Percentiles rank a stretch among this genome's conserved stretches.
phyloP scores from a whole-genome alignment of 768 basidiomycete species.

The Psilocybe sp. region DNA sequence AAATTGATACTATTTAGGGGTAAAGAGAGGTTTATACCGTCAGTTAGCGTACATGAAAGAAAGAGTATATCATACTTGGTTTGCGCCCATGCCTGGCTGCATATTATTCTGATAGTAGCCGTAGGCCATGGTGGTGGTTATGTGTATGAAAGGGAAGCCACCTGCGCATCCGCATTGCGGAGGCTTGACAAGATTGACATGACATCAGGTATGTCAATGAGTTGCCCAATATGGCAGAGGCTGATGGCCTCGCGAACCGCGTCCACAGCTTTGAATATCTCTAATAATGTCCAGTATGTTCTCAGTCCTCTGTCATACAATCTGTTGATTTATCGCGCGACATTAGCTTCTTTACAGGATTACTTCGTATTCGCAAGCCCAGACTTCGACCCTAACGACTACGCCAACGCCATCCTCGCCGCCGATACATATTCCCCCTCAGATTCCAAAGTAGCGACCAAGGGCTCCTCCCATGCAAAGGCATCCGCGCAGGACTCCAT shows the following conservation, averaged over 20 bases:
- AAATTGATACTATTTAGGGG: constrained; percentile 32
- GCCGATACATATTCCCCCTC: constrained; percentile 68
- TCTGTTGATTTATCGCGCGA: no score
- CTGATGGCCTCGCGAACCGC: background rate
- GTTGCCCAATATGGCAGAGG: background rate
- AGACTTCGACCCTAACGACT: constrained; percentile 84
- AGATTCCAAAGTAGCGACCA: constrained; percentile 29
- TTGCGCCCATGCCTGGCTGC: constrained; percentile 49
- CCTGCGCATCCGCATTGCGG: background rate
- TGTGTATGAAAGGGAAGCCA: constrained; percentile 8
- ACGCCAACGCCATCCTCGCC: constrained; percentile 87
- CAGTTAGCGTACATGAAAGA: constrained; percentile 2
- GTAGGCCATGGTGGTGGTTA: constrained; percentile 40
- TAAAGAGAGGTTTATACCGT: constrained; percentile 5
- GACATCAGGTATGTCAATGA: constrained; percentile 1
- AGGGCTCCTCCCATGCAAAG: constrained; percentile 28
- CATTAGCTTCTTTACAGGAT: constrained; percentile 36
- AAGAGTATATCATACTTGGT: constrained; percentile 25
- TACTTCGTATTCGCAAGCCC: constrained; percentile 71
- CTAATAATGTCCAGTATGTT: background rate
- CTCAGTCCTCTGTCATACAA: no score
- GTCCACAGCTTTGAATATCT: background rate
- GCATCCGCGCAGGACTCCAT: constrained; percentile 44
- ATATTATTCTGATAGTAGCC: constrained; percentile 38
- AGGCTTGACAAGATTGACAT: background rate